Evolutionary conservation across 345 rosid species (phyloP).

Genomic region (Rhodamnia argentea): DNA sequence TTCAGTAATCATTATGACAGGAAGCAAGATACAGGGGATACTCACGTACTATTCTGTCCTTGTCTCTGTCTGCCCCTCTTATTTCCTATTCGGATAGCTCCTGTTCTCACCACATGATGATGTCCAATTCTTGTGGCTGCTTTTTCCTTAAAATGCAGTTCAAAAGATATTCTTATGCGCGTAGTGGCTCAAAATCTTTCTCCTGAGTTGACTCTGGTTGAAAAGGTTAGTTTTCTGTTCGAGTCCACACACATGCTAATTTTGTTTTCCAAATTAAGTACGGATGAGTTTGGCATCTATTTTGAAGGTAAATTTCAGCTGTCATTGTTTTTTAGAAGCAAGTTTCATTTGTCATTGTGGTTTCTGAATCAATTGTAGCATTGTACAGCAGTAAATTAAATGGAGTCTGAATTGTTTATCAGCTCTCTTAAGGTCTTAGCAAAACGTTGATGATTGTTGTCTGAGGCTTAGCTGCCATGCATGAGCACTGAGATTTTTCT

Average conservation of each 20-base stretch:
- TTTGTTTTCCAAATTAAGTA: background rate
- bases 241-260: background rate
- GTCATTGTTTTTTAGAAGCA: background rate
- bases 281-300: background rate
- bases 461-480: background rate
- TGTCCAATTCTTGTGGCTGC: background rate
- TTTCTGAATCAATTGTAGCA: background rate
- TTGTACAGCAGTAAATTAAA: background rate
- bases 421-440: background rate
- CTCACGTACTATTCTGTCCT: conserved; percentile 50
- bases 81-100: background rate
- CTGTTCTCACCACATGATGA: background rate
- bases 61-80: background rate
- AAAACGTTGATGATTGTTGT: background rate
- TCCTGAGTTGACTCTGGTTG: conserved; percentile 77
- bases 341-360: background rate
- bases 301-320: background rate
- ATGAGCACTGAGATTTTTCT: background rate
- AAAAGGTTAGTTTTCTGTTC: conserved; percentile 41
- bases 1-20: conserved; percentile 57
- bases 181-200: conserved; percentile 95
- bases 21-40: conserved; percentile 75
- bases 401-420: background rate
- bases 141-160: conserved; percentile 28
- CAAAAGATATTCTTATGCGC: conserved; percentile 95